phyloP scores from a whole-genome alignment of 75 land plant species.

The Sequoiadendron giganteum region DNA sequence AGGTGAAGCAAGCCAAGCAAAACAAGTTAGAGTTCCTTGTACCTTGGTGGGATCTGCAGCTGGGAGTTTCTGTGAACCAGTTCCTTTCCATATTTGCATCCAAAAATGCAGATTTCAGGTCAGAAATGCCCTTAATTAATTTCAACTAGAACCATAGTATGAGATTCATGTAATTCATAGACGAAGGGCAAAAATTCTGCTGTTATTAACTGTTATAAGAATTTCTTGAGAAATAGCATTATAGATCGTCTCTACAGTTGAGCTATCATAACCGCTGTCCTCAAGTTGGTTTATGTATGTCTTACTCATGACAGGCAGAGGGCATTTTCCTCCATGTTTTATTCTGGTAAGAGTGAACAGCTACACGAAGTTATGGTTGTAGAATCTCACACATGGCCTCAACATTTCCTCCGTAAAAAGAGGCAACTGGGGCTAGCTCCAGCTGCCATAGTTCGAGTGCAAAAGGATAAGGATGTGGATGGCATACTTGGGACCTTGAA shows the following conservation, averaged over 20 bases:
- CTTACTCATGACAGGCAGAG: slow-evolving; percentile 56
- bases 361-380: slow-evolving; percentile 50
- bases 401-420: slow-evolving; percentile 55
- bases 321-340: slow-evolving; percentile 82
- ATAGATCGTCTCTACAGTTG: background rate
- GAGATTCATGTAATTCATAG: background rate
- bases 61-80: slow-evolving; percentile 92
- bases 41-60: slow-evolving; percentile 99
- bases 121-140: background rate
- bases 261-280: background rate
- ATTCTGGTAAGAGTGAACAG: slow-evolving; percentile 63
- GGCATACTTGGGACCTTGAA: slow-evolving; percentile 34
- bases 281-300: background rate
- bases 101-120: slow-evolving; percentile 91
- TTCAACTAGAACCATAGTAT: background rate
- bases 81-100: slow-evolving; percentile 87
- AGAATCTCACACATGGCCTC: slow-evolving; percentile 82
- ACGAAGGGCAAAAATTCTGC: background rate
- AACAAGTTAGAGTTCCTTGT: slow-evolving; percentile 77
- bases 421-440: slow-evolving; percentile 75
- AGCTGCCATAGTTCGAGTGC: slow-evolving; percentile 75
- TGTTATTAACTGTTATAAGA: background rate
- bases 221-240: background rate
- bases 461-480: slow-evolving; percentile 41
- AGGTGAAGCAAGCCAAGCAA: slow-evolving; percentile 68